Conservation (phyloP, 2,329 filamentous ascomycete species). For the Lecanoromycetidae sp. region DNA sequence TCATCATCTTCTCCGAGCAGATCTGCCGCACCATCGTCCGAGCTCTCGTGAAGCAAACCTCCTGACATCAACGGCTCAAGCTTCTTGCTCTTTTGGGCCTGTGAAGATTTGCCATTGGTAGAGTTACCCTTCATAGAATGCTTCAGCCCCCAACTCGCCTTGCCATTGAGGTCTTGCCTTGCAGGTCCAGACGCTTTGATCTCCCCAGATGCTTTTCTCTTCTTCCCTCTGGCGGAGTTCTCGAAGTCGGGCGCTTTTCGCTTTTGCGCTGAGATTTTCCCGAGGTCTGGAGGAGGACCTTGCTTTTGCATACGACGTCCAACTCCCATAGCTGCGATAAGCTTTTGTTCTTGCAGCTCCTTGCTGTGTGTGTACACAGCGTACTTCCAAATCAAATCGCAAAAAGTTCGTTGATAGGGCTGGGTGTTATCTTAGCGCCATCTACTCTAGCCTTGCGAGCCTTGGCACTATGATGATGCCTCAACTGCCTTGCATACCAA, state of each 20-base stretch:
- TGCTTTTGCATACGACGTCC: constrained; percentile 94
- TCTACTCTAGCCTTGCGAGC: constrained; percentile 1
- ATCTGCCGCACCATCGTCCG: constrained; percentile 23
- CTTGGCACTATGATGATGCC: no score
- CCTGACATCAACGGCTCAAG: constrained; percentile 28
- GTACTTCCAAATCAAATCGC: constrained; percentile 4
- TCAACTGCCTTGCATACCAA: neutral
- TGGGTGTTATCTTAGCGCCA: constrained; percentile 7
- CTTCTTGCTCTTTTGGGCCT: constrained; percentile 17
- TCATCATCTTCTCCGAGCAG: constrained; percentile 32
- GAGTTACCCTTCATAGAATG: constrained; percentile 22
- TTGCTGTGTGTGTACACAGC: constrained; percentile 8
- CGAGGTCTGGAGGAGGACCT: constrained; percentile 72
- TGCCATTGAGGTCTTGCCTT: constrained; percentile 32
- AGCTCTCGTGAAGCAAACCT: constrained; percentile 21
- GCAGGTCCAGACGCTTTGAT: constrained; percentile 28
- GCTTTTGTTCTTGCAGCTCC: no score
- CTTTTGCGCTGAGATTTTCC: constrained; percentile 55
- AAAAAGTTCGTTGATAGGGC: constrained; percentile 2
- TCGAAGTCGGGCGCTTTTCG: constrained; percentile 61
- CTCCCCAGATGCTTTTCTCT: constrained; percentile 43
- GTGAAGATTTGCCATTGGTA: constrained; percentile 21
- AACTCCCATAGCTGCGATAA: constrained; percentile 62
- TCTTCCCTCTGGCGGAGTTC: constrained; percentile 50
- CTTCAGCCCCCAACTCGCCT: constrained; percentile 24